Base-by-base conservation (phyloP, 768 basidiomycete species). In the Gloeophyllum trabeum region DNA sequence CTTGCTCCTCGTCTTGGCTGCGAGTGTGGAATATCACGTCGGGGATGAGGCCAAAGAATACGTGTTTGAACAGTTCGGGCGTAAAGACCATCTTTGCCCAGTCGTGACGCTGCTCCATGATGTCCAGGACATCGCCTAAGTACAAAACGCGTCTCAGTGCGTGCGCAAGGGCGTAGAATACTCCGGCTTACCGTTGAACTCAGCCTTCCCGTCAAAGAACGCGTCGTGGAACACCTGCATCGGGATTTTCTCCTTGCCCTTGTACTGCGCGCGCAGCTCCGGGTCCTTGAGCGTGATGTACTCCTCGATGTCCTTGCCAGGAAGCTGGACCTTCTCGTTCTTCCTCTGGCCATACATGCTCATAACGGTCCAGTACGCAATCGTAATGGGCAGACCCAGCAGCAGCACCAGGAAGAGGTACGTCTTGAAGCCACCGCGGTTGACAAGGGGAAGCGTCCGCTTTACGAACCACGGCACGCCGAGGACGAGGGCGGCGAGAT, bases 151-250 rank as follows among this genome's bases (percentile, higher is more conserved):
- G 26, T 46, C 21, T 42, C 41, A 30, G 35, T 14, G 39, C 19
- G 49, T 48, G 16, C 34, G 43, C 47, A 43, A 44, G 25, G 41
- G 41, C 19, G 24, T 35, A 36, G 12, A 46, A 12, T 35, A 39
- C 19, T 41, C 14, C 48, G 7, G 60, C 71, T 30, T 35, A 86
- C 94, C 92, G 40, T 97, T 99, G 60, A 99, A 86, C 43, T 97
- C 93, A 46, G 93, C 77, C 65, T 97, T 97, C 39, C 82, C 82
- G 39, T 93, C 91, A 59, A 99, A 97, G 66, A 84, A 98, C 48
- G 90, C 88, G 68, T 99, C 96, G 57, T 98, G 83, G 71, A 96
- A 94, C 50, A 86, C 65, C 64, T 99, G 94, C 82, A 96, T 93
- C 40, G 92, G 92, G 44, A 99, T 97, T 64, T 96, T 98, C 52